Conservation (phyloP, 2,329 filamentous ascomycete genomes). For the Colletotrichum siamense region DNA sequence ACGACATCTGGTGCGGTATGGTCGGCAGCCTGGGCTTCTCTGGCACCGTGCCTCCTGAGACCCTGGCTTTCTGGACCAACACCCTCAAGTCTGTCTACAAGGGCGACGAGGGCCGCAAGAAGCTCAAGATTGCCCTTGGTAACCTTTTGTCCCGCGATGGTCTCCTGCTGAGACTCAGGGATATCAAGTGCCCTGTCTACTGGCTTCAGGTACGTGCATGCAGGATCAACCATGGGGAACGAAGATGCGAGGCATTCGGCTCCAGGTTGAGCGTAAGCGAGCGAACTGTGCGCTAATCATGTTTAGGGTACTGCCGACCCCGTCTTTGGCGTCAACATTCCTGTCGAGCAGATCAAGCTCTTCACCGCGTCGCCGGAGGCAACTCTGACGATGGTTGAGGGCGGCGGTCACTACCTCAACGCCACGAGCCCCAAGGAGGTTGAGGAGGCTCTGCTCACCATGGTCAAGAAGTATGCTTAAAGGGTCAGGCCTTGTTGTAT, state of each 20-base stretch:
- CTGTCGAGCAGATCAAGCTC: slow-evolving; percentile 54
- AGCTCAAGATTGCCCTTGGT: slow-evolving; percentile 50
- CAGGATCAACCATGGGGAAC: background rate
- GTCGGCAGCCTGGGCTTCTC: slow-evolving; percentile 52
- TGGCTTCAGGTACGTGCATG: slow-evolving; percentile 53
- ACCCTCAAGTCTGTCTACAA: slow-evolving; percentile 51
- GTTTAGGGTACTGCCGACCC: slow-evolving; percentile 50
- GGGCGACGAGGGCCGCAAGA: slow-evolving; percentile 55
- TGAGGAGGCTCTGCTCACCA: slow-evolving; percentile 48
- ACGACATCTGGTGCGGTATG: slow-evolving; percentile 50
- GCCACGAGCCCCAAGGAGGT: slow-evolving; percentile 53
- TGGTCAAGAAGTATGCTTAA: slow-evolving; percentile 39
- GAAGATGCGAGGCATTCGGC: background rate
- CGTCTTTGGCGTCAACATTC: slow-evolving; percentile 44
- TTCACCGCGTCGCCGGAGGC: slow-evolving; percentile 52
- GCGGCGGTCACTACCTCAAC: slow-evolving; percentile 54
- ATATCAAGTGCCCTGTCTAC: slow-evolving; percentile 56
- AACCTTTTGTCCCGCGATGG: slow-evolving; percentile 54
- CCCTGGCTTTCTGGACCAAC: slow-evolving; percentile 49
- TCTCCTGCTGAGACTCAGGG: slow-evolving; percentile 47
- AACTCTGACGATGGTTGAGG: slow-evolving; percentile 47
- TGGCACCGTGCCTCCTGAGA: slow-evolving; percentile 38
- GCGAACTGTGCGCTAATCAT: background rate
- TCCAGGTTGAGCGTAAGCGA: background rate
- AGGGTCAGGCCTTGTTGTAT: background rate